Evolutionary conservation across 2,329 filamentous ascomycete genomes (phyloP).

Genomic region (Nakataea oryzae): DNA sequence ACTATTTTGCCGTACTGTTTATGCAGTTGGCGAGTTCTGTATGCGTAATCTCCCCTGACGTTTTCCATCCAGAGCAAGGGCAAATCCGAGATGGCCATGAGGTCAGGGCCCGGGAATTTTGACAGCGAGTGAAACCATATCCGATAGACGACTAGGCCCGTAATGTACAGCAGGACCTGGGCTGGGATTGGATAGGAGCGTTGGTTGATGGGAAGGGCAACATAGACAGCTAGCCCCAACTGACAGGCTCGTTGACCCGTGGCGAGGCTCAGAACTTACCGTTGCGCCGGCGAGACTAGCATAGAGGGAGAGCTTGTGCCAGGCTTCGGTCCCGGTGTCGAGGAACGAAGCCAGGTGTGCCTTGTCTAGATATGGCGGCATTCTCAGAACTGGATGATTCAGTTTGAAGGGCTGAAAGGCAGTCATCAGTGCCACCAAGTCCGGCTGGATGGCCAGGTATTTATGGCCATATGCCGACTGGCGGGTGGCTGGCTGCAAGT

Average conservation of each 20-base stretch:
- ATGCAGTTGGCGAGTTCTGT: not conserved
- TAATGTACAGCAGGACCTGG: constrained; percentile 1
- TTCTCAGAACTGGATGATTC: too few relatives aligned
- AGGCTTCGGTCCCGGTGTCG: not conserved
- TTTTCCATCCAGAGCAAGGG: not conserved
- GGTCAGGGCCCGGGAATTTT: constrained; percentile 14
- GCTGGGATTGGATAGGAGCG: too few relatives aligned
- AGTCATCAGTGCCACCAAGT: too few relatives aligned
- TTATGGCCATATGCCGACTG: too few relatives aligned
- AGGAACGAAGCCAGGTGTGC: not conserved
- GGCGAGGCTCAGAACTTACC: not conserved
- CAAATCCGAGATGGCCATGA: constrained; percentile 13
- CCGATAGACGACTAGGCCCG: constrained; percentile 5
- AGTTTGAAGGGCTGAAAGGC: too few relatives aligned
- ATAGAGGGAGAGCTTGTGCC: not conserved
- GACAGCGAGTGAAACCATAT: constrained; percentile 1
- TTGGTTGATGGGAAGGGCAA: not conserved
- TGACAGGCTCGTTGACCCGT: not conserved
- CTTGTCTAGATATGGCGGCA: not conserved
- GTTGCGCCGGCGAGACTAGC: not conserved
- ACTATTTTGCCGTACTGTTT: constrained; percentile 1
- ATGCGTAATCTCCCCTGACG: not conserved
- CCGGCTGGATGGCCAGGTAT: too few relatives aligned
- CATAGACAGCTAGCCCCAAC: not conserved
- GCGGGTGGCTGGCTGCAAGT: too few relatives aligned